Evolutionary conservation across 306 rosid genomes (phyloP), one percentile per base, ranked within the genome.

Genomic region (Glycyrrhiza uralensis): DNA sequence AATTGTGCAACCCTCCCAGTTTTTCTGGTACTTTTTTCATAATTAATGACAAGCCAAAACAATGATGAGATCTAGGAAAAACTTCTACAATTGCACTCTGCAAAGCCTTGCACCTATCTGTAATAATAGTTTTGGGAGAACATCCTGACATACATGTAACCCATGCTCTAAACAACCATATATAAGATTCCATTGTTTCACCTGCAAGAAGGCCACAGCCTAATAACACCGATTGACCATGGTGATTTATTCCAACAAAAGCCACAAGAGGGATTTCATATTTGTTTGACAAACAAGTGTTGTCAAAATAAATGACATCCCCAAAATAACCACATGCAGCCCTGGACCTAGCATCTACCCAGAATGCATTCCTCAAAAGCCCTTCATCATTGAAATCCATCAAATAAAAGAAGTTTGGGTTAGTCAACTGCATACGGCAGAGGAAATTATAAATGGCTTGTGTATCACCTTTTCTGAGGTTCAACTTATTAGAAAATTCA

Each of bases 321-420:
- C 85, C 64, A 85, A 93, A 93, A 77, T 86, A 93, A 68, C 85
- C 82, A 76, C 97, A 89, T 0, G 97, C 92, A 70, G 91, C 98
- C 80, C 87, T 87, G 22, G 96, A 87, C 77, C 96, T 85, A 14
- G 88, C 86, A 70, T 93, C 97, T 46, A 81, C 85, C 98, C 98
- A 93, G 68, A 93, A 82, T 52, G 72, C 90, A 82, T 93, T 93
- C 74, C 94, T 86, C 73, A 93, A 71, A 60, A 79, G 81, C 33
- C 98, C 97, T 66, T 93, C 96, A 0, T 90, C 93, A 51, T 85
- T 87, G 75, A 93, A 79, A 85, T 93, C 98, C 97, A 87, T 89
- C 85, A 83, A 81, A 90, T 93, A 90, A 77, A 89, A 93, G 90
- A 93, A 93, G 81, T 90, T 89, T 17, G 96, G 88, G 74, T 90